These are phyloP conservation scores for Komagataella ulmi DNA, from an alignment of 805 yeast genomes.

Conservation along the genomic window DNA sequence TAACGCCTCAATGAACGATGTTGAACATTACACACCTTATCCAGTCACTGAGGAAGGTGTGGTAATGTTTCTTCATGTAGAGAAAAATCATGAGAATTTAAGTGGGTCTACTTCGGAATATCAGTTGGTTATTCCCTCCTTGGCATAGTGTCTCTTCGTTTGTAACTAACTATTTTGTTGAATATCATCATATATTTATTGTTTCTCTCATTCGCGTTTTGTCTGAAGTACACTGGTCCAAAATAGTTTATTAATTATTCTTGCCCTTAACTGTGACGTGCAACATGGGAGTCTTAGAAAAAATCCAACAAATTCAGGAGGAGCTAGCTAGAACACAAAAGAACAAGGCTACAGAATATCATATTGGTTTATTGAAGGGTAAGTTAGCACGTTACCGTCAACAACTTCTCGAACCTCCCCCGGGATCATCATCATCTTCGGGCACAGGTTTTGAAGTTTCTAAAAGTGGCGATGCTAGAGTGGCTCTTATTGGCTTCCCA, in stretches of 20 bases:
- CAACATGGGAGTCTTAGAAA: constrained; percentile 31
- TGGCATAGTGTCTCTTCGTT: neutral
- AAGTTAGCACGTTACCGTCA: constrained; percentile 87
- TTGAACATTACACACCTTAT: neutral
- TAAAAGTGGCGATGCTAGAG: constrained; percentile 94
- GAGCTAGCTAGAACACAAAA: constrained; percentile 93
- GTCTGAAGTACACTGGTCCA: neutral
- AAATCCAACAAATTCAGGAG: constrained; percentile 79
- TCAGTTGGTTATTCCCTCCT: neutral
- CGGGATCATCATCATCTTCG: constrained; percentile 51
- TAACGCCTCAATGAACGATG: neutral
- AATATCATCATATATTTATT: too few species aligned
- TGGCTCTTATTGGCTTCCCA: constrained; percentile 91
- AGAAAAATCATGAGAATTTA: neutral
- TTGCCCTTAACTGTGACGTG: neutral
- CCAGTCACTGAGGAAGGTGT: neutral
- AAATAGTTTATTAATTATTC: too few species aligned
- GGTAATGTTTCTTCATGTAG: neutral
- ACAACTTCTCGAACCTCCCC: constrained; percentile 82
- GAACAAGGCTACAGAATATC: constrained; percentile 96
- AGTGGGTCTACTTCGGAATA: neutral
- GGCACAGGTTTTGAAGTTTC: constrained; percentile 88
- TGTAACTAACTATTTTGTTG: neutral
- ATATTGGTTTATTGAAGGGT: constrained; percentile 86
- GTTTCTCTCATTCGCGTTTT: neutral